These are phyloP conservation scores for Exophiala phaeomuriformis DNA, from an alignment of 2,329 filamentous ascomycete genomes.

Conservation along the genomic window DNA sequence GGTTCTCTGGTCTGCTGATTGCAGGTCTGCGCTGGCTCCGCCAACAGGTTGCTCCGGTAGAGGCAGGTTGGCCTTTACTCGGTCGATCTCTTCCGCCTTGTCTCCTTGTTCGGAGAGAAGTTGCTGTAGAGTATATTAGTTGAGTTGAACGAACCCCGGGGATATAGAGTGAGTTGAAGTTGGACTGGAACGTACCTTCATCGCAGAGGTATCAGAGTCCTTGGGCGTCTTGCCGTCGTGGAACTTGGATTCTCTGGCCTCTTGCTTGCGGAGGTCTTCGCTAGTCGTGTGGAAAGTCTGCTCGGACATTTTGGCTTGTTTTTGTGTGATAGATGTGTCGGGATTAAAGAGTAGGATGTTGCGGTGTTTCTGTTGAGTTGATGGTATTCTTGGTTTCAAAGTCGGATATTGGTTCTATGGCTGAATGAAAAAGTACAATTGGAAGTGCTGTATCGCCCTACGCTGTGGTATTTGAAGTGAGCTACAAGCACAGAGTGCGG, in stretches of 20 bases:
- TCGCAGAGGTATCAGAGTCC: constrained; percentile 39
- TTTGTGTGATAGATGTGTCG: too few relatives aligned
- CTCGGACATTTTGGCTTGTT: constrained; percentile 23
- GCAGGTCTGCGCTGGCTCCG: constrained; percentile 62
- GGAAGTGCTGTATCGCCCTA: neutral
- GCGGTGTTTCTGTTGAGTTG: neutral
- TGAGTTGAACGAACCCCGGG: too few relatives aligned
- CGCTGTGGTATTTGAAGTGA: neutral
- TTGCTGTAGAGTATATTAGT: constrained; percentile 5
- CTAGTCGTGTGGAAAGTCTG: constrained; percentile 44
- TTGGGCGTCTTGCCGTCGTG: constrained; percentile 39
- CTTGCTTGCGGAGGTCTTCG: constrained; percentile 44
- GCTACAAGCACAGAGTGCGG: neutral
- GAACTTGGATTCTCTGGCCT: constrained; percentile 37
- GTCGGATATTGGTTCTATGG: neutral
- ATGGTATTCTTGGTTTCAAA: neutral
- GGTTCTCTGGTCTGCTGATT: constrained; percentile 60
- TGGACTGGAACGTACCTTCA: constrained; percentile 37
- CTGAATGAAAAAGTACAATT: neutral
- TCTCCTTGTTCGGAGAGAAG: constrained; percentile 36
- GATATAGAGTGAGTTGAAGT: neutral
- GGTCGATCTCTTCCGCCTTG: constrained; percentile 60
- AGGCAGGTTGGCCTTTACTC: constrained; percentile 65
- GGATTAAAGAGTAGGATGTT: neutral
- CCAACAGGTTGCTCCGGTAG: constrained; percentile 68